Evolutionary conservation across 2,329 filamentous ascomycete species (phyloP).

Genomic region (Gremmenia infestans): DNA sequence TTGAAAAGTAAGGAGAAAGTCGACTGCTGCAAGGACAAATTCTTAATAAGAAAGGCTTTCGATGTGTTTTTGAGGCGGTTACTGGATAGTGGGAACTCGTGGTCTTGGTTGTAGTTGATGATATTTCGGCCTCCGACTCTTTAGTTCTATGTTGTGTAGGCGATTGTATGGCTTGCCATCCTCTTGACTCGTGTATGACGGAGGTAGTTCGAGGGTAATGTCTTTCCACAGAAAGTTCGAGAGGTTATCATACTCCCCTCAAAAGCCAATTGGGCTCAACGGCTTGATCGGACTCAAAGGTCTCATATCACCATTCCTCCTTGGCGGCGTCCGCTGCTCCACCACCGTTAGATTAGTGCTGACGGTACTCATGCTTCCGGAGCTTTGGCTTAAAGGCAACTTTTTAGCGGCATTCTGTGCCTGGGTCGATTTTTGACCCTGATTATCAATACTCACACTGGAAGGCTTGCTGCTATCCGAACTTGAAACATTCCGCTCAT

Average conservation of each 20-base stretch:
- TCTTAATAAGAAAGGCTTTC: neutral
- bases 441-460: conserved; percentile 28
- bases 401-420: conserved; percentile 35
- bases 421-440: conserved; percentile 9
- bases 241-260: conserved; percentile 1
- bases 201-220: too few species aligned
- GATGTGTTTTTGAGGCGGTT: neutral
- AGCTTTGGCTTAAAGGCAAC: conserved; percentile 40
- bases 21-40: neutral
- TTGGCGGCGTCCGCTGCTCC: conserved; percentile 19
- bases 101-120: neutral
- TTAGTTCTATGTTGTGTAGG: neutral
- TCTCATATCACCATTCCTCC: conserved; percentile 24
- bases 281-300: conserved; percentile 63
- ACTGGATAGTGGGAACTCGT: neutral
- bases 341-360: conserved; percentile 26
- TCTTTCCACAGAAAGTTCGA: neutral
- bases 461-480: conserved; percentile 58
- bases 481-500: conserved; percentile 57
- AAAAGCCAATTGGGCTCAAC: conserved; percentile 56
- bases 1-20: neutral
- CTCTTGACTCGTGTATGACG: too few species aligned
- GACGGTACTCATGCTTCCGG: conserved; percentile 36
- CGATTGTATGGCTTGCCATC: too few species aligned
- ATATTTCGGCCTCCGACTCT: neutral